phyloP scores from a whole-genome alignment of 352 stramenopile genomes.

The Globisporangium mamillatum region DNA sequence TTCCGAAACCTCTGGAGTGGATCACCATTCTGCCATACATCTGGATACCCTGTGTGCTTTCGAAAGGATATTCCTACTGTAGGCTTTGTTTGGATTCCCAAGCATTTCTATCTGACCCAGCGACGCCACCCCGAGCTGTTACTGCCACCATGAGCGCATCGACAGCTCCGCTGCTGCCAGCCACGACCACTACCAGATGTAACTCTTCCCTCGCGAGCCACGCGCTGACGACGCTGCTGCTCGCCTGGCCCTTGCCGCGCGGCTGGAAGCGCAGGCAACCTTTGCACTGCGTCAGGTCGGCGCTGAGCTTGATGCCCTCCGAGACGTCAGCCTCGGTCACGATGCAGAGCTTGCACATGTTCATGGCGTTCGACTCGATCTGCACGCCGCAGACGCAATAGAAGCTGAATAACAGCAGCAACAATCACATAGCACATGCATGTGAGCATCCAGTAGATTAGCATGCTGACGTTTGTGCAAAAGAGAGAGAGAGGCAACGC shows the following conservation, averaged over 20 bases:
- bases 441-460: neutral
- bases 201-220: neutral
- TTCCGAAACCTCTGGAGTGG: too few relatives aligned
- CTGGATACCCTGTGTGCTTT: too few relatives aligned
- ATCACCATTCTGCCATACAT: too few relatives aligned
- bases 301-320: conserved; percentile 57
- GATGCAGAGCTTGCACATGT: conserved; percentile 77
- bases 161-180: neutral
- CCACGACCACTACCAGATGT: neutral
- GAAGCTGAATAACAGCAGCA: conserved; percentile 13
- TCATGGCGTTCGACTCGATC: conserved; percentile 75
- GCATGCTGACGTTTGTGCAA: neutral
- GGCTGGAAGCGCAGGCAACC: conserved; percentile 69
- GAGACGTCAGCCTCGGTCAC: conserved; percentile 66
- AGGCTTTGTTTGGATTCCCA: too few relatives aligned
- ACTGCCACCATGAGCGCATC: neutral
- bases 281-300: conserved; percentile 58
- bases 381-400: conserved; percentile 63
- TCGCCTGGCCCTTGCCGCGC: conserved; percentile 35
- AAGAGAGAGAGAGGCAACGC: neutral
- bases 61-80: too few relatives aligned
- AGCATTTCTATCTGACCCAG: neutral
- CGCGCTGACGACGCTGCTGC: neutral
- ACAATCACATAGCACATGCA: neutral
- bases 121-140: neutral